These are phyloP conservation scores for Penstemon barbatus DNA, from an alignment of 257 asterid species.

Conservation along the genomic window DNA sequence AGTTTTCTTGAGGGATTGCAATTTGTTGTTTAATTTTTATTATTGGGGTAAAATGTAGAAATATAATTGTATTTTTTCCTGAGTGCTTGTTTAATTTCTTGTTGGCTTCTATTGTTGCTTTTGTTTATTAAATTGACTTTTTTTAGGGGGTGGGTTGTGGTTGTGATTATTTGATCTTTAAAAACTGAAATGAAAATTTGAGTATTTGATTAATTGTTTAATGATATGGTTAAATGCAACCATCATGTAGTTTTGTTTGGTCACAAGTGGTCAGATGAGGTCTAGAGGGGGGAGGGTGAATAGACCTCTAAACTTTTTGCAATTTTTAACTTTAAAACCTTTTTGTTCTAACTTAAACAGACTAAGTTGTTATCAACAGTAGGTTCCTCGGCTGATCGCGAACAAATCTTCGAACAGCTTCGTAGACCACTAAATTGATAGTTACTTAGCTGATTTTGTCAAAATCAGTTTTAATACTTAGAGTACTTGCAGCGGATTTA, in stretches of 20 bases:
- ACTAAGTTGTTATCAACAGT: too few species aligned
- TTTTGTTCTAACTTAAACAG: too few species aligned
- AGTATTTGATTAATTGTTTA: constrained; percentile 18
- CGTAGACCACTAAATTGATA: too few species aligned
- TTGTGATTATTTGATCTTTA: background rate
- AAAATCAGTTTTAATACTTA: too few species aligned
- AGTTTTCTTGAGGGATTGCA: constrained; percentile 2
- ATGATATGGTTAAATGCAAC: constrained; percentile 19
- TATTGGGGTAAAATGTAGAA: constrained; percentile 19
- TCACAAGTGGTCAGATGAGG: too few species aligned
- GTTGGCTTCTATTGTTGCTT: background rate
- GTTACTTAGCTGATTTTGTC: too few species aligned
- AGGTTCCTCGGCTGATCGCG: too few species aligned
- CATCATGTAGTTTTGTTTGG: background rate
- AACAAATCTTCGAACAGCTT: too few species aligned
- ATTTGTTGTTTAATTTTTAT: constrained; percentile 11
- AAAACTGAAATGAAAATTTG: background rate
- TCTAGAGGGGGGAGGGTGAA: too few species aligned
- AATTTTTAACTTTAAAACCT: too few species aligned
- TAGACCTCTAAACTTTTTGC: too few species aligned
- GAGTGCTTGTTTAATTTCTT: constrained; percentile 12
- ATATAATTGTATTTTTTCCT: constrained; percentile 27
- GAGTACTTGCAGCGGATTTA: too few species aligned
- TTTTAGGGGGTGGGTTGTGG: background rate
- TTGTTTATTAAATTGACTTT: constrained; percentile 20